These are phyloP conservation scores for Blumeriella jaapii DNA, from an alignment of 2,329 filamentous ascomycete genomes.

Conservation along the genomic window DNA sequence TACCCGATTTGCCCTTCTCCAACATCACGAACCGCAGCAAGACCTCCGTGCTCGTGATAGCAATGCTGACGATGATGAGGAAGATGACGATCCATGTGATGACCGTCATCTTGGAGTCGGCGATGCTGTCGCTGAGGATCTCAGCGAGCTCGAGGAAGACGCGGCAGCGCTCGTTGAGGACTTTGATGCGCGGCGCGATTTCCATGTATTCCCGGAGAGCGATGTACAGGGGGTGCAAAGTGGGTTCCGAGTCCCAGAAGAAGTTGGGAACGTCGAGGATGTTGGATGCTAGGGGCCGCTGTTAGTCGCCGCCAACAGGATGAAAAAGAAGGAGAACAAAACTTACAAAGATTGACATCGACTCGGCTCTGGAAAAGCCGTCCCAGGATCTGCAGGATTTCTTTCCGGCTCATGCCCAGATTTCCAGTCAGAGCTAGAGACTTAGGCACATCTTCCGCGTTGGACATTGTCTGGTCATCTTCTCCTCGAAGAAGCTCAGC, in stretches of 20 bases:
- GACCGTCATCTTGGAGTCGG: slow-evolving; percentile 86
- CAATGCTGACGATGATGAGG: slow-evolving; percentile 80
- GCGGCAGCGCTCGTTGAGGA: slow-evolving; percentile 90
- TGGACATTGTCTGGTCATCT: slow-evolving; percentile 88
- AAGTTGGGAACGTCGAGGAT: slow-evolving; percentile 94
- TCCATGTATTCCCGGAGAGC: slow-evolving; percentile 96
- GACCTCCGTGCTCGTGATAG: slow-evolving; percentile 85
- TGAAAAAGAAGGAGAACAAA: background rate
- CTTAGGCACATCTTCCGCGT: slow-evolving; percentile 86
- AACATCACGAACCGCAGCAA: slow-evolving; percentile 74
- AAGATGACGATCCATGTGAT: slow-evolving; percentile 99
- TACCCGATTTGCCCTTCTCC: slow-evolving; percentile 25
- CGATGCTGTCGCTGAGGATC: slow-evolving; percentile 84
- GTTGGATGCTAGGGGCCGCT: slow-evolving; percentile 58
- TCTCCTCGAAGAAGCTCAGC: slow-evolving; percentile 88
- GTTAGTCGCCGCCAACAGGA: slow-evolving; percentile 11
- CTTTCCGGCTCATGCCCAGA: slow-evolving; percentile 79
- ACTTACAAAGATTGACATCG: slow-evolving; percentile 92
- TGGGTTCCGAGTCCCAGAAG: slow-evolving; percentile 97
- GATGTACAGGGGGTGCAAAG: slow-evolving; percentile 83
- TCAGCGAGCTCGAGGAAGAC: slow-evolving; percentile 95
- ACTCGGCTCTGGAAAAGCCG: slow-evolving; percentile 87
- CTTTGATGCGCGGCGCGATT: slow-evolving; percentile 89
- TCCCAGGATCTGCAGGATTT: slow-evolving; percentile 87
- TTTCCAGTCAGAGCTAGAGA: slow-evolving; percentile 79